These are phyloP conservation scores for Eucalyptus polybractea DNA, from an alignment of 345 rosid genomes.

Conservation along the genomic window DNA sequence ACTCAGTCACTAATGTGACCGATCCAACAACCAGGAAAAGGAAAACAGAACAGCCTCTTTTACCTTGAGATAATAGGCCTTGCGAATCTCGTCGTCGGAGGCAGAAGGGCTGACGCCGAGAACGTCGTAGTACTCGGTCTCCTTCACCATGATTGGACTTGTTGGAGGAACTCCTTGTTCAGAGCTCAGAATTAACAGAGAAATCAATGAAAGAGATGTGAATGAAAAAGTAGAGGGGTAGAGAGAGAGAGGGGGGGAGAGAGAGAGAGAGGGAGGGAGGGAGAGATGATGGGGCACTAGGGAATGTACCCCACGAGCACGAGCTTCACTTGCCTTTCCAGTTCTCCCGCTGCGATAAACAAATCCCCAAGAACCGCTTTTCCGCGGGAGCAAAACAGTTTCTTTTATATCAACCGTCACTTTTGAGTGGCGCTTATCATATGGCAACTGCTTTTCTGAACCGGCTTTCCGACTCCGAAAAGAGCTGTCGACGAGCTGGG, in stretches of 20 bases:
- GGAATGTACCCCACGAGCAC: slow-evolving; percentile 5
- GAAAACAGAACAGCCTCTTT: no score
- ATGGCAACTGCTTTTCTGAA: neutral
- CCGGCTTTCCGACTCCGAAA: neutral
- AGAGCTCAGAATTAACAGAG: no score
- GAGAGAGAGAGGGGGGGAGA: neutral
- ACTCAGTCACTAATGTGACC: no score
- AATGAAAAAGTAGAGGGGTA: neutral
- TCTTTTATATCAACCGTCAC: slow-evolving; percentile 25
- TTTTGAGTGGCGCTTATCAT: slow-evolving; percentile 12
- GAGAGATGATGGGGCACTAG: neutral
- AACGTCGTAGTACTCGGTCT: no score
- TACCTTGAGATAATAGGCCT: no score
- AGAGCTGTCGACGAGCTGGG: neutral
- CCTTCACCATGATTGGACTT: no score
- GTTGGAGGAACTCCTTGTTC: no score
- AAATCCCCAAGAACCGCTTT: slow-evolving; percentile 14
- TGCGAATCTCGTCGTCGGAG: no score
- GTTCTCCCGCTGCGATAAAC: slow-evolving; percentile 37
- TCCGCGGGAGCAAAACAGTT: slow-evolving; percentile 37
- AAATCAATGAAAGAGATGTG: no score
- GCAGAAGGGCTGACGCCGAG: no score
- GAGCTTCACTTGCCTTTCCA: slow-evolving; percentile 45
- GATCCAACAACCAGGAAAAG: no score
- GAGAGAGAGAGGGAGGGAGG: neutral